Evolutionary conservation across 345 rosid species (phyloP), one percentile per base, ranked within the genome.

Genomic region (Raphanus raphanistrum): DNA sequence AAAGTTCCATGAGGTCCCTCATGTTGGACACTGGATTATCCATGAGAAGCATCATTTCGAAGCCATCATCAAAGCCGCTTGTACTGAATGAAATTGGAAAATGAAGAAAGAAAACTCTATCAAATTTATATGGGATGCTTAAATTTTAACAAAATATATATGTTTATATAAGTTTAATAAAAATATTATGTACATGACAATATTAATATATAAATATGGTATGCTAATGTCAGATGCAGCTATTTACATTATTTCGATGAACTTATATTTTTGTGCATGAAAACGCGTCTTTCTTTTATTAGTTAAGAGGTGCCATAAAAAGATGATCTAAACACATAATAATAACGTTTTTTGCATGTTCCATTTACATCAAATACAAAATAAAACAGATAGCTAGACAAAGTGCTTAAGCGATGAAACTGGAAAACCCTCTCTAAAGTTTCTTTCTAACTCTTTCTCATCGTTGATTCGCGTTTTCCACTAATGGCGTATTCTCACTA

Each of bases 1-100:
- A 50, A 87, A 67, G 7, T 85, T 88, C 63, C 94, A 91, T 31
- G 90, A 93, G 62, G 88, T 91, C 79, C 86, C 84, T 33, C 82
- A 86, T 29, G 76, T 61, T 8, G 98, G 98, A 11, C 97, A 91
- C 68, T 43, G 79, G 10, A 43, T 89, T 28, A 52, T 88, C 38
- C 83, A 71, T 13, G 84, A 85, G 75, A 79, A 78, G 27, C 58
- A 5, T 0, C 74, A 78, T 60, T 72, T 72, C 17, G 58, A 78
- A 72, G 73, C 73, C 17, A 60, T 78, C n/a, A 78, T 78, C 58
- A 78, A 67, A 59, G 64, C 81, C 8, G 77, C 77, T 33, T 78
- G 77, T 66, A 60, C 54, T 45, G 58, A 70, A 58, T 50, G 52
- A 48, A 48, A 48, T 13, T n/a, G 54, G 27, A 54, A 0, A 16